These are phyloP conservation scores for Streptanthus diversifolius DNA, from an alignment of 345 rosid genomes.

Conservation along the genomic window DNA sequence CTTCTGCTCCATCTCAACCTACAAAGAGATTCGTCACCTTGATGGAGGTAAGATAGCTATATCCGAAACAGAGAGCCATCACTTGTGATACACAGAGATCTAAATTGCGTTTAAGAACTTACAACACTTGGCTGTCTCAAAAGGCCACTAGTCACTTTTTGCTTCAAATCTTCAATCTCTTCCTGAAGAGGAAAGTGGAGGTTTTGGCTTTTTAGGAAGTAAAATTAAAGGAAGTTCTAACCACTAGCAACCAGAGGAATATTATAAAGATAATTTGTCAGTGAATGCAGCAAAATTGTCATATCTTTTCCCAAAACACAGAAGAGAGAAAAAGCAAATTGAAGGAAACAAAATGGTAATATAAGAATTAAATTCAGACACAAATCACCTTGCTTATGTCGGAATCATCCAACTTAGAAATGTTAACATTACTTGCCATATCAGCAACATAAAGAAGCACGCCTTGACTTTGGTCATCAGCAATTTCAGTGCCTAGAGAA, in stretches of 20 bases:
- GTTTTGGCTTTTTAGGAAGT: conserved; percentile 4
- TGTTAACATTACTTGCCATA: conserved; percentile 15
- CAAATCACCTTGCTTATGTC: conserved; percentile 29
- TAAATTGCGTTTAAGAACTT: conserved; percentile 1
- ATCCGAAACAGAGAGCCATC: background rate
- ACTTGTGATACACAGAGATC: background rate
- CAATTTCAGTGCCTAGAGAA: conserved; percentile 12
- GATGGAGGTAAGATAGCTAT: background rate
- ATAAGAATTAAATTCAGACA: background rate
- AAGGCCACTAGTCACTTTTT: conserved; percentile 27
- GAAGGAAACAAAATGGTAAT: background rate
- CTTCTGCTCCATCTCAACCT: conserved; percentile 32
- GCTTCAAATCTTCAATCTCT: conserved; percentile 25
- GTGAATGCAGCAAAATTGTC: background rate
- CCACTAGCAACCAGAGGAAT: background rate
- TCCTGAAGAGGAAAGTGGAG: conserved; percentile 15
- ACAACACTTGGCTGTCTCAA: conserved; percentile 35
- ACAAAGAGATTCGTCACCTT: background rate
- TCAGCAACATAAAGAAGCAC: conserved; percentile 22
- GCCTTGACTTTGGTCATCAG: conserved; percentile 1
- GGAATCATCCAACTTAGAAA: conserved; percentile 33
- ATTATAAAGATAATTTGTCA: background rate
- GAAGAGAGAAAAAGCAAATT: background rate
- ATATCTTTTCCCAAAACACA: background rate
- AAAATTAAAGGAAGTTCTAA: background rate